Percentiles rank a stretch among this genome's conserved stretches.
These are phyloP conservation scores for Pichia paraexigua DNA, from an alignment of 805 yeast genomes.

Conservation along the genomic window DNA sequence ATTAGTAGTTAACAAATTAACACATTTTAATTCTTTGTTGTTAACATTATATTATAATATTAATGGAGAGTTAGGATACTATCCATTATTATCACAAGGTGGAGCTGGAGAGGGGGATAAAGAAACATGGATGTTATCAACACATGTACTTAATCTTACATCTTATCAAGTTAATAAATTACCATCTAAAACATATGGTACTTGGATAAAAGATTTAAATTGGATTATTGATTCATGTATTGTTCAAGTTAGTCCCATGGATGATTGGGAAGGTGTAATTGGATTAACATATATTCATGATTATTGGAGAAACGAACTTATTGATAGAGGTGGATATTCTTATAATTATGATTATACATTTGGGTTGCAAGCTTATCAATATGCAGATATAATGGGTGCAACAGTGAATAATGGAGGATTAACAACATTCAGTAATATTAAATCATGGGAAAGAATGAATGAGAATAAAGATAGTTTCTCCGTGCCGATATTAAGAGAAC, in stretches of 20 bases:
- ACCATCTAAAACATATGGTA: conserved; percentile 19
- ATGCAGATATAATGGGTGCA: conserved; percentile 9
- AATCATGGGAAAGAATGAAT: conserved; percentile 6
- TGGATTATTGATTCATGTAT: conserved; percentile 19
- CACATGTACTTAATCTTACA: conserved; percentile 36
- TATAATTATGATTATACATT: conserved; percentile 17
- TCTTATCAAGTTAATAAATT: conserved; percentile 41
- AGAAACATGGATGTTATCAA: conserved; percentile 64
- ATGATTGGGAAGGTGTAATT: conserved; percentile 16
- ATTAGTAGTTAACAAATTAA: conserved; percentile 44
- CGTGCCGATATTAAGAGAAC: conserved; percentile 12
- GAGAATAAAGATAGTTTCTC: conserved; percentile 4
- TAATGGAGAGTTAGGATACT: conserved; percentile 52
- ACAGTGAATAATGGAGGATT: conserved; percentile 4
- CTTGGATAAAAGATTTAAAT: conserved; percentile 9
- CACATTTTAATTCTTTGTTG: conserved; percentile 50
- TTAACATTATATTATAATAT: conserved; percentile 58
- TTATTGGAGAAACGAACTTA: conserved; percentile 9
- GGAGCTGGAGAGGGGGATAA: conserved; percentile 70
- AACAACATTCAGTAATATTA: conserved; percentile 3
- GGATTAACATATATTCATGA: conserved; percentile 10
- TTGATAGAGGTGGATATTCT: conserved; percentile 9
- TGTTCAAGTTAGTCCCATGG: conserved; percentile 25
- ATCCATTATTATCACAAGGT: conserved; percentile 53
- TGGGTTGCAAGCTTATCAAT: conserved; percentile 12